These are phyloP conservation scores for Serendipita sp. DNA, from an alignment of 768 basidiomycete genomes.

Conservation along the genomic window DNA sequence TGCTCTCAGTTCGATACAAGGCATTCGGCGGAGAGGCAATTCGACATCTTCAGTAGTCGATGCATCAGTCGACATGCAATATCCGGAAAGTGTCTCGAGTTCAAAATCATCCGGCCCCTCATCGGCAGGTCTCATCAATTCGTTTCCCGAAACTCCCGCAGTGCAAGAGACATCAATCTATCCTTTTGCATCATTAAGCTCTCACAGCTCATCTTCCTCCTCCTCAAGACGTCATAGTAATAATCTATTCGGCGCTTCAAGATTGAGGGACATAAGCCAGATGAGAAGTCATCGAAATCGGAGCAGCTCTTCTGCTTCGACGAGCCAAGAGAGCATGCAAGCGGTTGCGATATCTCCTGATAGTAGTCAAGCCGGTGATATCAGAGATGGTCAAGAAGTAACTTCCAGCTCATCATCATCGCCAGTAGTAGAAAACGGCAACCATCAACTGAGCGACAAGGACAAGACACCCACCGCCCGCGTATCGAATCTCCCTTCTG, in stretches of 20 bases:
- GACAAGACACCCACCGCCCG: constrained; percentile 23
- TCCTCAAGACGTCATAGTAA: constrained; percentile 42
- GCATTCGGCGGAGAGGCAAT: constrained; percentile 6
- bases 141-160: not conserved
- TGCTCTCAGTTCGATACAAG: constrained; percentile 41
- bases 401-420: not conserved
- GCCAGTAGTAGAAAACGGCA: not conserved
- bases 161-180: constrained; percentile 6
- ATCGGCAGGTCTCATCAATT: not conserved
- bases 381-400: not conserved
- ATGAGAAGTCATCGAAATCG: constrained; percentile 24
- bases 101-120: not conserved
- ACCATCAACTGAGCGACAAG: not conserved
- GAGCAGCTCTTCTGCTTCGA: not conserved
- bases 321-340: not conserved
- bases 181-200: constrained; percentile 1
- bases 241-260: constrained; percentile 71
- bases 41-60: not conserved
- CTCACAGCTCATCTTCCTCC: constrained; percentile 9
- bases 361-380: not conserved
- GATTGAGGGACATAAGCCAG: constrained; percentile 58
- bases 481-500: not conserved
- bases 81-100: constrained; percentile 1
- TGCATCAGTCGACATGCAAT: not conserved
- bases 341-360: not conserved